Percentiles rank a stretch among this genome's conserved stretches.
Evolutionary conservation across 2,329 filamentous ascomycete genomes (phyloP).

Genomic region (Fonsecaea monophora): DNA sequence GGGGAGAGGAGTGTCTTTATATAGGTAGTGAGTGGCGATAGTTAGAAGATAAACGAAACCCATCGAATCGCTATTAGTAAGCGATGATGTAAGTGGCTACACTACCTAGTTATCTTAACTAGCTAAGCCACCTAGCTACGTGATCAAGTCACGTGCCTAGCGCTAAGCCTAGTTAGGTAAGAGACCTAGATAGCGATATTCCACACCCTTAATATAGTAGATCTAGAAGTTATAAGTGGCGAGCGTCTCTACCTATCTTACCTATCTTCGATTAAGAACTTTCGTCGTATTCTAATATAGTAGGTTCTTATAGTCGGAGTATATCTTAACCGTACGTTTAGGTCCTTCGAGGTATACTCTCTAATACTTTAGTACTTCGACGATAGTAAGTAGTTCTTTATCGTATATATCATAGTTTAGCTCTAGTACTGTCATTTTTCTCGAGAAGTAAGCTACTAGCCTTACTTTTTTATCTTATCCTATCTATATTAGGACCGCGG

Average conservation of each 20-base stretch:
- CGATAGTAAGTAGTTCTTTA: slow-evolving; percentile 37
- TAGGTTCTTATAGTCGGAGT: slow-evolving; percentile 4
- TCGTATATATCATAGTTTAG: slow-evolving; percentile 23
- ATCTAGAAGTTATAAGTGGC: too few relatives aligned
- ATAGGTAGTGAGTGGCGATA: too few relatives aligned
- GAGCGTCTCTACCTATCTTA: too few relatives aligned
- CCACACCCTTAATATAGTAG: slow-evolving; percentile 25
- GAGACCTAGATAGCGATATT: slow-evolving; percentile 33
- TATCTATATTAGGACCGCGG: slow-evolving; percentile 18
- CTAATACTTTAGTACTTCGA: slow-evolving; percentile 30
- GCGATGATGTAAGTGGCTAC: too few relatives aligned
- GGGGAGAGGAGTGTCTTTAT: too few relatives aligned
- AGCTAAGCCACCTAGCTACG: slow-evolving; percentile 29
- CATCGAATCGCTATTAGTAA: too few relatives aligned
- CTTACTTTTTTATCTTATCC: slow-evolving; percentile 16
- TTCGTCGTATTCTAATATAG: slow-evolving; percentile 29
- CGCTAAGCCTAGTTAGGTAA: too few relatives aligned
- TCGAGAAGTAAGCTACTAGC: slow-evolving; percentile 22
- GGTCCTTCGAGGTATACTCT: slow-evolving; percentile 31
- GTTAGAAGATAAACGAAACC: too few relatives aligned
- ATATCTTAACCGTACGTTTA: slow-evolving; percentile 24
- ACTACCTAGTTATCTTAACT: too few relatives aligned
- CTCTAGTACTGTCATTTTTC: background rate
- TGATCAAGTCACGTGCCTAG: too few relatives aligned
- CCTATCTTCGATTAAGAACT: too few relatives aligned